A percentile compares a stretch with the other conserved stretches of the same genome.
These are phyloP conservation scores for Amaranthus tricolor DNA, from an alignment of 179 eudicot genomes.

Conservation along the genomic window DNA sequence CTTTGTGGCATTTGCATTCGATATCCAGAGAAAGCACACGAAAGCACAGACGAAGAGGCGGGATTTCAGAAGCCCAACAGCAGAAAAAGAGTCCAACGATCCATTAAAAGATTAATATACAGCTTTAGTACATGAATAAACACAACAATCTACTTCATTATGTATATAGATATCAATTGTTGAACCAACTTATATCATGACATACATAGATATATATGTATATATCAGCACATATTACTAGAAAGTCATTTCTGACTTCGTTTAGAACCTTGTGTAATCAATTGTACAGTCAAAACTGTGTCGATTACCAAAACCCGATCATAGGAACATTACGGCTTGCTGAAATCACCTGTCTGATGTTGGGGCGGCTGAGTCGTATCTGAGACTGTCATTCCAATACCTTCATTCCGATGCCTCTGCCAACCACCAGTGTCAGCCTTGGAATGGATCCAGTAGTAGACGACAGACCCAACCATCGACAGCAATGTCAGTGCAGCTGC, in stretches of 20 bases:
- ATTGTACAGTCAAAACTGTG: neutral
- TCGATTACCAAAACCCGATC: neutral
- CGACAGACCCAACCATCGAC: slow-evolving; percentile 65
- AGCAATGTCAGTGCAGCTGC: slow-evolving; percentile 72
- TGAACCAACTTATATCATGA: neutral
- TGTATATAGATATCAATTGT: neutral
- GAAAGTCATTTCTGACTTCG: neutral
- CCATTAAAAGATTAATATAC: neutral
- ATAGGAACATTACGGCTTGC: slow-evolving; percentile 27
- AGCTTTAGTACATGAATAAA: slow-evolving; percentile 5
- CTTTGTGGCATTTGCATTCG: too few species aligned
- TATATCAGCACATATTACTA: slow-evolving; percentile 5
- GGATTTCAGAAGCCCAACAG: neutral
- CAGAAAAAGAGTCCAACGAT: neutral
- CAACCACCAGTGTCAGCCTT: slow-evolving; percentile 92
- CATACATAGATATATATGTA: neutral
- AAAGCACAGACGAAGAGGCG: neutral
- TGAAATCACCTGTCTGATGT: slow-evolving; percentile 16
- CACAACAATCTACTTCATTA: neutral
- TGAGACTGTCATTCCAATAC: slow-evolving; percentile 65
- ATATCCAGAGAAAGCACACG: too few species aligned
- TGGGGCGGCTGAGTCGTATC: slow-evolving; percentile 23
- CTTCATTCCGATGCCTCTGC: slow-evolving; percentile 80
- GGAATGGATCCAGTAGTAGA: slow-evolving; percentile 76
- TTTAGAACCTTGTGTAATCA: neutral